Conservation (phyloP, 192 early-diverging fungal species). For the Backusella tuberculispora region DNA sequence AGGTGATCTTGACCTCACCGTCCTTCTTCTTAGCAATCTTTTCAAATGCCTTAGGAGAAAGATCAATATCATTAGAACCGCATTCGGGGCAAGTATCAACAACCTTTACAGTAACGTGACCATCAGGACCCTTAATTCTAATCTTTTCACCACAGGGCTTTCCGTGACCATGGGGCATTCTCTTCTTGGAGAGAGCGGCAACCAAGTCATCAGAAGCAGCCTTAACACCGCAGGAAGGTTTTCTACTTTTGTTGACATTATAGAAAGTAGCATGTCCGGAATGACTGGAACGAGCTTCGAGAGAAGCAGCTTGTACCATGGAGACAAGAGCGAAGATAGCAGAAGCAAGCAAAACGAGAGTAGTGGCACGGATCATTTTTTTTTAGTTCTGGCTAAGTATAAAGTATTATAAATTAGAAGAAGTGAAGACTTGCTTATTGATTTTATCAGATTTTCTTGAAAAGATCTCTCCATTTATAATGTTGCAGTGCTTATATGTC, state of each 20-base stretch:
- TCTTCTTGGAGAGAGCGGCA: slow-evolving; percentile 17
- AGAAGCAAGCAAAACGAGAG: neutral
- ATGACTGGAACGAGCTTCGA: neutral
- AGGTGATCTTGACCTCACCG: slow-evolving; percentile 37
- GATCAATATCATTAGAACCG: slow-evolving; percentile 42
- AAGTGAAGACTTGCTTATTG: neutral
- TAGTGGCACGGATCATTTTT: neutral
- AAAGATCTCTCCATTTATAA: neutral
- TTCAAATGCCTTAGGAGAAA: slow-evolving; percentile 50
- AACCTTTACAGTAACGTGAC: slow-evolving; percentile 47
- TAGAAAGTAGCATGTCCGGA: neutral
- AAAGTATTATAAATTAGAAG: neutral
- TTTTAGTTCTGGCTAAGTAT: neutral
- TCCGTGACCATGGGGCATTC: slow-evolving; percentile 14
- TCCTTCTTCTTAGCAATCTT: slow-evolving; percentile 36
- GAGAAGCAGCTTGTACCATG: neutral
- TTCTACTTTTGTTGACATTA: neutral
- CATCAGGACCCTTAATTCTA: slow-evolving; percentile 51
- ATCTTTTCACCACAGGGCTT: slow-evolving; percentile 51
- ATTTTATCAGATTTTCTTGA: neutral
- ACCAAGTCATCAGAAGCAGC: slow-evolving; percentile 17
- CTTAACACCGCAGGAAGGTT: slow-evolving; percentile 8
- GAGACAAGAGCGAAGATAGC: neutral
- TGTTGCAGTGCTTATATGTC: neutral
- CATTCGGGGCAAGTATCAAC: slow-evolving; percentile 56